phyloP scores from a whole-genome alignment of 176 grass and related monocot species.

The Juncus effusus region DNA sequence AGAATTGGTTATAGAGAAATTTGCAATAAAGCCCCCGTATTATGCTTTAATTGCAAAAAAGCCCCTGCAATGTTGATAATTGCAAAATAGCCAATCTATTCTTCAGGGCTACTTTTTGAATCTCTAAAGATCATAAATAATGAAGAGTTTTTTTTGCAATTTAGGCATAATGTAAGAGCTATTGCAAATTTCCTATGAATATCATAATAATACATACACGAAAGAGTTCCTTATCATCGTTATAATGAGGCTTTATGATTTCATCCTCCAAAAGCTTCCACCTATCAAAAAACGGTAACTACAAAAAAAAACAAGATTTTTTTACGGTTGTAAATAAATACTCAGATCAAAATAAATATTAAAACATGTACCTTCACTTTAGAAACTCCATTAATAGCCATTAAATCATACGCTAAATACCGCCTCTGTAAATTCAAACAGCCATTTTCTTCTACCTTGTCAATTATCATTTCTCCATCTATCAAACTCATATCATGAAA shows the following conservation, averaged over 20 bases:
- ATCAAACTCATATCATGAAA: constrained; percentile 81
- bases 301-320: constrained; percentile 29
- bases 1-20: too few relatives aligned
- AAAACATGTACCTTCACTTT: constrained; percentile 60
- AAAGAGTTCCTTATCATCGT: constrained; percentile 98
- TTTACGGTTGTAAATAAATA: constrained; percentile 1
- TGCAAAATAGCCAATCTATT: too few relatives aligned
- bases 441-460: constrained; percentile 76
- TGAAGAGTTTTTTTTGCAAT: too few relatives aligned
- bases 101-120: too few relatives aligned
- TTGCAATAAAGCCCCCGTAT: too few relatives aligned
- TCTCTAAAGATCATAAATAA: too few relatives aligned
- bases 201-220: too few relatives aligned
- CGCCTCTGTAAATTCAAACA: constrained; percentile 88
- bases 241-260: constrained; percentile 74
- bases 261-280: constrained; percentile 89
- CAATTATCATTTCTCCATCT: constrained; percentile 99
- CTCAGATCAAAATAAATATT: too few relatives aligned
- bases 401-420: constrained; percentile 84
- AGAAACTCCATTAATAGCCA: constrained; percentile 53
- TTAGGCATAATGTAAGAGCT: too few relatives aligned
- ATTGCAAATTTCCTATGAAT: too few relatives aligned
- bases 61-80: too few relatives aligned
- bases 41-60: too few relatives aligned
- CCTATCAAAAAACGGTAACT: constrained; percentile 97